Evolutionary conservation across 257 asterid genomes (phyloP), one percentile per base, ranked within the genome.

Genomic region (Ajuga chamaepitys): DNA sequence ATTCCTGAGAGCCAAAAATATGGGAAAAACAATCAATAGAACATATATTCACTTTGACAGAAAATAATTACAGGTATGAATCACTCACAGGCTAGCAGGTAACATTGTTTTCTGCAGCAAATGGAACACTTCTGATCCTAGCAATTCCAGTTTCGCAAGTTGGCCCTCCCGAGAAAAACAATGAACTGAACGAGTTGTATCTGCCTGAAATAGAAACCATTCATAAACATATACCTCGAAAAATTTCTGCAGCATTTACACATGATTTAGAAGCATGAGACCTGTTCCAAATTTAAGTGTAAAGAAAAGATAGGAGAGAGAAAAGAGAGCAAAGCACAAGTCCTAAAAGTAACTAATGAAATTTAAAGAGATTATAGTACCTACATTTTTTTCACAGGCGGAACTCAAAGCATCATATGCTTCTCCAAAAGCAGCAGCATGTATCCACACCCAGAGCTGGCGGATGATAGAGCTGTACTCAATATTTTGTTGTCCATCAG

Each of bases 381-480:
- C 25, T 74, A 88, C 96, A 80, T 65, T 81, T 38, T 57, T 72
- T 73, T 72, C 82, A 75, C 95, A 83, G 53, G 88, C 83, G 44
- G 75, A 73, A 50, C 70, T 68, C 77, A 93, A 61, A 63, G 85
- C 82, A 63, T 80, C 84, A 76, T 70, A 83, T 37, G 95, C 97
- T 75, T 93, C 99, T 68, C 42, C 51, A 68, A 83, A 81, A 66
- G 92, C 95, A 65, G 97, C 85, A 78, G 95, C 86, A 79, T 93
- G 95, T 75, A 89, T 78, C 87, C 89, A 93, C 58, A 89, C 64
- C 96, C 94, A 89, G 26, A 88, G 78, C 78, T 79, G 84, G 46
- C 95, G 87, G 46, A 28, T 52, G 16, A 66, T 44, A 64, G 74
- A 50, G 53, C 64, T 69, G 8, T 52, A 70, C 22, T 68, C 70